These are phyloP conservation scores for Effrenium voratum DNA, from an alignment of 73 alveolate genomes.

Conservation along the genomic window DNA sequence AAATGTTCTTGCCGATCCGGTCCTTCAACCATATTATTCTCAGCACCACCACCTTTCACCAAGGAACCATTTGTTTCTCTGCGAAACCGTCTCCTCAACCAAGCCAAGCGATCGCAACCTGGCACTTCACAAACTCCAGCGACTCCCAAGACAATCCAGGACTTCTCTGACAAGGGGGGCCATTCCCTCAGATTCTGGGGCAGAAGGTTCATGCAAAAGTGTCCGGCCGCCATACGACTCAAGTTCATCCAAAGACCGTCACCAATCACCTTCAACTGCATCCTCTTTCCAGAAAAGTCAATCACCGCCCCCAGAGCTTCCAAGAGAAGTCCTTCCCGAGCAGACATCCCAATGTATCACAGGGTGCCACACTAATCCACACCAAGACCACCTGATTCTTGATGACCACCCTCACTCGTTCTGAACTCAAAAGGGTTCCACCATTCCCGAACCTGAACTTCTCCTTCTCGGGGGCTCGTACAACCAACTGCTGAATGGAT, in stretches of 20 bases:
- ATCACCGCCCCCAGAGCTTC: neutral
- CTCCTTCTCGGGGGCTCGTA: neutral
- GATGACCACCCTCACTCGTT: neutral
- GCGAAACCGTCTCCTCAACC: too few species aligned
- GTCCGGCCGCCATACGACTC: neutral
- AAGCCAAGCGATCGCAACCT: neutral
- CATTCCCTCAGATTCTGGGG: neutral
- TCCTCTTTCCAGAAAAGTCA: neutral
- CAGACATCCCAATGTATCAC: neutral
- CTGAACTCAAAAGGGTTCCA: neutral
- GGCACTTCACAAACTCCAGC: neutral
- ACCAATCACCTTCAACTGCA: neutral
- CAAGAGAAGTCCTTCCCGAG: neutral
- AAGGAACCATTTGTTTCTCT: neutral
- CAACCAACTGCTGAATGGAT: neutral
- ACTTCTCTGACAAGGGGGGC: neutral
- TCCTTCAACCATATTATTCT: neutral
- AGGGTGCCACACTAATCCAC: neutral
- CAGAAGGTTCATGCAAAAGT: neutral
- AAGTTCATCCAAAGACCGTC: neutral
- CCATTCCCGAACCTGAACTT: slow-evolving; percentile 11
- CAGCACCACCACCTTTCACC: neutral
- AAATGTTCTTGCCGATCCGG: neutral
- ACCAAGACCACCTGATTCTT: neutral
- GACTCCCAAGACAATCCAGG: neutral